Evolutionary conservation across 495 filamentous ascomycete species (phyloP).

Genomic region (Penicillium paradoxum): DNA sequence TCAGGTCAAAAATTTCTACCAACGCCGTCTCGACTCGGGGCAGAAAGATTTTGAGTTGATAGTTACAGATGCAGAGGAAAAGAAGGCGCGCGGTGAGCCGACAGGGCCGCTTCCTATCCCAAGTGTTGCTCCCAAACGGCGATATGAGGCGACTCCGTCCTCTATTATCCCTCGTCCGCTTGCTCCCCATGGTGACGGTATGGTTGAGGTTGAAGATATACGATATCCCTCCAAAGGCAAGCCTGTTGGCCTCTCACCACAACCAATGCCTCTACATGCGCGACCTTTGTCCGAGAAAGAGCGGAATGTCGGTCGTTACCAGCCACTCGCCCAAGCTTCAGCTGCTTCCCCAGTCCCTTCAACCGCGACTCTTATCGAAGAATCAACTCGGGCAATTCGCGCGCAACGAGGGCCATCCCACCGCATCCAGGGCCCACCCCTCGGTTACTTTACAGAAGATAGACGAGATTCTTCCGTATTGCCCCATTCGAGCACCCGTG

Average conservation of each 20-base stretch:
- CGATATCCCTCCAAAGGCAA: conserved; percentile 43
- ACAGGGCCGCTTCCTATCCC: conserved; percentile 60
- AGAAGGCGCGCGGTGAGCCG: conserved; percentile 64
- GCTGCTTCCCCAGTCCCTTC: conserved; percentile 27
- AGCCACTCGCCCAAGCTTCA: conserved; percentile 43
- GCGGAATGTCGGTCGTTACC: conserved; percentile 34
- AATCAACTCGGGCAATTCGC: conserved; percentile 28
- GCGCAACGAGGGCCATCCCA: conserved; percentile 22
- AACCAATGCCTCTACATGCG: conserved; percentile 29
- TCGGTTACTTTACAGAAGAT: conserved; percentile 43
- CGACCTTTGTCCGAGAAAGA: conserved; percentile 35
- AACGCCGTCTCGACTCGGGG: conserved; percentile 66
- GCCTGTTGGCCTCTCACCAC: conserved; percentile 28
- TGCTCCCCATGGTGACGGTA: conserved; percentile 53
- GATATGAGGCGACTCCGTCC: conserved; percentile 50
- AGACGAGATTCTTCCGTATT: conserved; percentile 38
- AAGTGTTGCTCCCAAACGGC: conserved; percentile 55
- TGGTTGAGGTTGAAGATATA: conserved; percentile 50
- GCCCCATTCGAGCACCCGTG: conserved; percentile 23
- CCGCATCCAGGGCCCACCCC: conserved; percentile 36
- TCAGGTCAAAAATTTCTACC: conserved; percentile 90
- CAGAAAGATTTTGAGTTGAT: conserved; percentile 65
- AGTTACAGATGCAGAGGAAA: conserved; percentile 65
- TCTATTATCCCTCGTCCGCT: conserved; percentile 55
- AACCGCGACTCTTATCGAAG: conserved; percentile 28